Base-by-base conservation (phyloP, 2,329 filamentous ascomycete genomes). In the Trichothecium roseum region DNA sequence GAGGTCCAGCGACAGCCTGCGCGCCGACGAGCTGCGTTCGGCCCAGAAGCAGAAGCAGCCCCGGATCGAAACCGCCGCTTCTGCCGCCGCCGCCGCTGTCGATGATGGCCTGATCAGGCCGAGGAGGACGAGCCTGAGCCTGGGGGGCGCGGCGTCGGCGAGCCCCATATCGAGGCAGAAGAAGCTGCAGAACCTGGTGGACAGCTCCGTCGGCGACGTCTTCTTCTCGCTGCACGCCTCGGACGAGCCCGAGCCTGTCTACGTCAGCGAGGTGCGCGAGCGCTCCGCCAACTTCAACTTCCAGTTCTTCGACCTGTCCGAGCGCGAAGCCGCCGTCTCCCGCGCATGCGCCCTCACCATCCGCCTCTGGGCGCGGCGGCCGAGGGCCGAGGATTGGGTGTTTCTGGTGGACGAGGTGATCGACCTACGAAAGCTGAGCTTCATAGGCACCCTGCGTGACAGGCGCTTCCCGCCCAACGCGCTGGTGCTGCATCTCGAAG, bases 271-370 rank as follows among this genome's bases (percentile, higher is more conserved):
- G 59, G 68, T 82, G 16, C 73, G 79, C 18, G 73, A 82, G 46
- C 77, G 78, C 49, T 78, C 84, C n/a, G 87, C 86, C 59, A 95
- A 95, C 55, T 91, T 91, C 43, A 86, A 82, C 48, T 96, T 94
- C 54, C 77, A 76, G 30, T 81, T 84, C 53, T 93, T 95, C 53
- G 81, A 93, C 42, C 69, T 94, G 5, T 70, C 72, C 17, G 59
- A 67, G 5, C 76, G 71, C 42, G 75, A 72, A 0, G 72, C 82
- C 1, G 53, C 60, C 3, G 66, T 87, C 16, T 81, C 82, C 8
- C 74, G 87, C 38, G 63, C 70, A 4, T 74, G 83, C 34, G 63
- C 64, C 13, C 50, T 93, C 16, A 77, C 66, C 0, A 59, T 94
- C 29, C 81, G 76, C 44, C 54, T 95, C 18, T 96, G 87, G 87